phyloP scores from a whole-genome alignment of 345 rosid genomes.

The Lepidium aucheri region DNA sequence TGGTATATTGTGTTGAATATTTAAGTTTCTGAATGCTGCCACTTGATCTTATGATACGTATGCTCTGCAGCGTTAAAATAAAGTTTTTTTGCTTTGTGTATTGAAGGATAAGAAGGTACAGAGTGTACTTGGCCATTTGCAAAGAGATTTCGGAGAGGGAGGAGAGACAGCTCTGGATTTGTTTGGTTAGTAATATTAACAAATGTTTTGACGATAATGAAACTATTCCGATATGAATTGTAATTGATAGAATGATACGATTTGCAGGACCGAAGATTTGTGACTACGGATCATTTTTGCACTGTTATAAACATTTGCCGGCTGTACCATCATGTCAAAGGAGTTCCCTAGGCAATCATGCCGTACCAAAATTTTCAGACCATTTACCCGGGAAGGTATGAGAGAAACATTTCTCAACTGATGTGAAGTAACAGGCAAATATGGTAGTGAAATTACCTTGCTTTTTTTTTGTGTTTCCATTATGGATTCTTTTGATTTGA shows the following conservation, averaged over 20 bases:
- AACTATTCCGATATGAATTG: neutral
- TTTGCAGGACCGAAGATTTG: slow-evolving; percentile 52
- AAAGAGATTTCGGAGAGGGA: slow-evolving; percentile 43
- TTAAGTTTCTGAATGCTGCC: neutral
- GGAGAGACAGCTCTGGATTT: slow-evolving; percentile 35
- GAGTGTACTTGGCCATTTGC: slow-evolving; percentile 59
- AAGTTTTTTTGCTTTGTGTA: slow-evolving; percentile 21
- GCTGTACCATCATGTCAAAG: slow-evolving; percentile 27
- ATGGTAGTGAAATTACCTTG: neutral
- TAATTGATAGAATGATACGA: slow-evolving; percentile 12
- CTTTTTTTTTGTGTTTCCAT: neutral
- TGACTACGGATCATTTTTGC: slow-evolving; percentile 74
- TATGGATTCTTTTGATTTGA: neutral
- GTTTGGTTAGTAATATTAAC: slow-evolving; percentile 44
- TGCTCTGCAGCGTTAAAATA: neutral
- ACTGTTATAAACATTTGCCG: slow-evolving; percentile 30
- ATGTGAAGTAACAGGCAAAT: neutral
- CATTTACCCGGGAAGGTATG: slow-evolving; percentile 39
- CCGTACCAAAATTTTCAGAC: slow-evolving; percentile 25
- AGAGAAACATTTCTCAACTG: neutral
- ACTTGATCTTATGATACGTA: neutral
- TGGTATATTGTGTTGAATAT: neutral
- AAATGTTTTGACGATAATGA: neutral
- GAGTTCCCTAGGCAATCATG: slow-evolving; percentile 27
- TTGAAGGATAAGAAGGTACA: slow-evolving; percentile 66